Percentiles rank a stretch among this genome's conserved stretches.
Evolutionary conservation across 495 filamentous ascomycete genomes (phyloP).

Genomic region (Chaetomium cochliodes): DNA sequence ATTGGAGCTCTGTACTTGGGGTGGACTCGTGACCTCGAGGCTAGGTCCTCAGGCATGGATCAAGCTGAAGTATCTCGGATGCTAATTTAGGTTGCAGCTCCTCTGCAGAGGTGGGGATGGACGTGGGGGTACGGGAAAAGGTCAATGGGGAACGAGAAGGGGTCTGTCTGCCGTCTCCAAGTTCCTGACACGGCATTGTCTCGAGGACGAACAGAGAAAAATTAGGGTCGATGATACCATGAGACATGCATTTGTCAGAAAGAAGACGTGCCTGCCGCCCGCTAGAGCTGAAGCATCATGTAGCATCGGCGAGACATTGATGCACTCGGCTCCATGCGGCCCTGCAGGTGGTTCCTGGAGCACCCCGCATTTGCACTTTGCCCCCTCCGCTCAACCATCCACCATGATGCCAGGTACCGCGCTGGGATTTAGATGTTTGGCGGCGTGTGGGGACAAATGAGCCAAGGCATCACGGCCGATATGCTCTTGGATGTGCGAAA

Average conservation of each 20-base stretch:
- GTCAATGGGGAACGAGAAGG: background rate
- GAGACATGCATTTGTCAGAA: background rate
- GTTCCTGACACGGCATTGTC: background rate
- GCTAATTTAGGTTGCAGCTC: conserved; percentile 10
- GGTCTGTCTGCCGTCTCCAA: background rate
- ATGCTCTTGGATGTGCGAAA: background rate
- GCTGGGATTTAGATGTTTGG: background rate
- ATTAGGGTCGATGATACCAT: background rate
- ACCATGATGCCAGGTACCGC: background rate
- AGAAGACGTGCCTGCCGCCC: background rate
- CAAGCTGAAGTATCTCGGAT: conserved; percentile 5
- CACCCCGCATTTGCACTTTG: conserved; percentile 8
- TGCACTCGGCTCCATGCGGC: background rate
- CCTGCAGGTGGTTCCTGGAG: background rate
- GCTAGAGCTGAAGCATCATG: background rate
- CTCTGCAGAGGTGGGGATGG: conserved; percentile 7
- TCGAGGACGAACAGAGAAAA: background rate
- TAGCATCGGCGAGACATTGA: background rate
- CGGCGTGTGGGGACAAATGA: background rate
- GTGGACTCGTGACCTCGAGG: conserved; percentile 1
- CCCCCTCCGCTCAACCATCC: background rate
- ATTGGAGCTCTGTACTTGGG: background rate
- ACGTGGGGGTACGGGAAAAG: conserved; percentile 7
- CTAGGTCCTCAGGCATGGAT: conserved; percentile 1
- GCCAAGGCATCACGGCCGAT: too few species aligned